Conservation (phyloP, 2,329 filamentous ascomycete species). For the Xylaria sp. region DNA sequence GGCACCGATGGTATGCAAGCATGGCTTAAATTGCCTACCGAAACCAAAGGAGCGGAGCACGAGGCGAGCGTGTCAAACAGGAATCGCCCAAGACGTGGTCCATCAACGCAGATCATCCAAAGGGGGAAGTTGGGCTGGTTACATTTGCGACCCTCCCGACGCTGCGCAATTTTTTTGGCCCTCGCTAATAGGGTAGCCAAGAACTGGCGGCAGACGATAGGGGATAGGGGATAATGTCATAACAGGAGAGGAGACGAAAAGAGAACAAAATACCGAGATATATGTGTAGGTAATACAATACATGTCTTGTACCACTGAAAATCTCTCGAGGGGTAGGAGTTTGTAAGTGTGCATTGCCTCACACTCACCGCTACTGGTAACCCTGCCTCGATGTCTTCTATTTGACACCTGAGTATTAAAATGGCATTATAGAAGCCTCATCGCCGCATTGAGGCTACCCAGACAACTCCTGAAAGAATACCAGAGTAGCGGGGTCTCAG, state of each 20-base stretch:
- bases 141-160: slow-evolving; percentile 14
- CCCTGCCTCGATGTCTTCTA: too few species aligned
- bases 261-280: neutral
- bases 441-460: too few species aligned
- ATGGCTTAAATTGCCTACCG: slow-evolving; percentile 19
- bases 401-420: too few species aligned
- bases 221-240: neutral
- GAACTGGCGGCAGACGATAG: neutral
- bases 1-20: slow-evolving; percentile 31
- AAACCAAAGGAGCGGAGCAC: slow-evolving; percentile 20
- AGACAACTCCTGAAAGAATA: neutral
- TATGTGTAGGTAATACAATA: neutral
- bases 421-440: too few species aligned
- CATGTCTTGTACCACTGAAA: neutral
- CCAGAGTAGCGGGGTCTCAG: neutral
- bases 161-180: slow-evolving; percentile 24
- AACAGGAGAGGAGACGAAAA: neutral
- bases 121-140: slow-evolving; percentile 12
- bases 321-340: too few species aligned
- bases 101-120: slow-evolving; percentile 27
- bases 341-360: too few species aligned
- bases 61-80: slow-evolving; percentile 11
- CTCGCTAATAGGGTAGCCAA: slow-evolving; percentile 13
- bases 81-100: slow-evolving; percentile 13
- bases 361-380: too few species aligned